These are phyloP conservation scores for Mesotaenium endlicherianum DNA, from an alignment of 139 green algal genomes.

Conservation along the genomic window DNA sequence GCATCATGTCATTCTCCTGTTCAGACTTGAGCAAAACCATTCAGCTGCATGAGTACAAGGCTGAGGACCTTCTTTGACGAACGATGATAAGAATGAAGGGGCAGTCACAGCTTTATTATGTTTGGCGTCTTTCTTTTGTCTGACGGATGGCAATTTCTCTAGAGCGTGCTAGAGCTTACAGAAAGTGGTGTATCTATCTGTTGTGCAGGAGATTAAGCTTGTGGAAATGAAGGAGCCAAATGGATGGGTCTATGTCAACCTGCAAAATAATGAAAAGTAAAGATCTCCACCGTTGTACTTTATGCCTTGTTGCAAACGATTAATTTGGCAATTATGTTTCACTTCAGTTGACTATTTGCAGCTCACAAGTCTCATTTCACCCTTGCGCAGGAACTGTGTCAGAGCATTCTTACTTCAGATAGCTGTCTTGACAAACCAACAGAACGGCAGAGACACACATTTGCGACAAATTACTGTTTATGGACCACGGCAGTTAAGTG, in stretches of 20 bases:
- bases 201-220: constrained; percentile 67
- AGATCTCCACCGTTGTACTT: neutral
- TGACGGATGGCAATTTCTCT: neutral
- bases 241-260: constrained; percentile 78
- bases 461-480: constrained; percentile 80
- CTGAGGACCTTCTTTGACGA: neutral
- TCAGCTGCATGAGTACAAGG: neutral
- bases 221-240: constrained; percentile 81
- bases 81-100: neutral
- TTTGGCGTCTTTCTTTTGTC: neutral
- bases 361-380: neutral
- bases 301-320: neutral
- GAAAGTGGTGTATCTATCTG: neutral
- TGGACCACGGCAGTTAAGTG: constrained; percentile 63
- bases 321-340: neutral
- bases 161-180: neutral
- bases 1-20: neutral
- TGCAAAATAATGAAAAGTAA: constrained; percentile 48
- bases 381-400: constrained; percentile 35
- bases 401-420: constrained; percentile 59
- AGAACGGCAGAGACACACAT: constrained; percentile 96
- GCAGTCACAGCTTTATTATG: neutral
- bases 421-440: constrained; percentile 87
- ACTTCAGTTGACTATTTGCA: neutral
- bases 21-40: neutral